Percentiles rank a stretch among this genome's conserved stretches.
Conservation (phyloP, 768 basidiomycete genomes). For the Suillus discolor region DNA sequence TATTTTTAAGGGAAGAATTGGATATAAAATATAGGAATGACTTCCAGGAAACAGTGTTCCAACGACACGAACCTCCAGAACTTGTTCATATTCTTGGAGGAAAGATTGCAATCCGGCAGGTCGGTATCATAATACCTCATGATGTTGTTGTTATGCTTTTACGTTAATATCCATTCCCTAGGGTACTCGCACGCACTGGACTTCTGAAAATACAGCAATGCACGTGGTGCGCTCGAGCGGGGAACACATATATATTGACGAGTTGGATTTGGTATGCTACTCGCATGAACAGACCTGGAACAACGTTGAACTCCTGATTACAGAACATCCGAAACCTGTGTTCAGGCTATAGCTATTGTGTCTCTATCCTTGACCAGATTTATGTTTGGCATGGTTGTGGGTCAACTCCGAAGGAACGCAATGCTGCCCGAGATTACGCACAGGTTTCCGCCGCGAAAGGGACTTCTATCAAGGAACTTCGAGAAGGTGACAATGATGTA, state of each 20-base stretch:
- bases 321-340: constrained; percentile 71
- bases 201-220: constrained; percentile 80
- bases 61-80: constrained; percentile 65
- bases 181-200: constrained; percentile 78
- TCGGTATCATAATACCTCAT: constrained; percentile 27
- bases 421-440: constrained; percentile 66
- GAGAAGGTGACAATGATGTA: constrained; percentile 62
- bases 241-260: constrained; percentile 64
- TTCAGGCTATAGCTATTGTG: constrained; percentile 83
- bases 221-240: constrained; percentile 61
- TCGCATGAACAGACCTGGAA: constrained; percentile 6
- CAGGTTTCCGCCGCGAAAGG: constrained; percentile 43
- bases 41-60: constrained; percentile 45
- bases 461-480: constrained; percentile 52
- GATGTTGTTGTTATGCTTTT: constrained; percentile 4
- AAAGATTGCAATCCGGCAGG: constrained; percentile 74
- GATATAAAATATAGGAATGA: not conserved
- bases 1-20: not conserved
- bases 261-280: constrained; percentile 62
- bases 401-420: constrained; percentile 57
- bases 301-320: constrained; percentile 11
- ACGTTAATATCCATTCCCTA: constrained; percentile 28
- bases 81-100: constrained; percentile 70
- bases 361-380: constrained; percentile 66
- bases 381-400: constrained; percentile 87